phyloP scores from a whole-genome alignment of 441 rosid genomes.

The Eruca vesicaria region DNA sequence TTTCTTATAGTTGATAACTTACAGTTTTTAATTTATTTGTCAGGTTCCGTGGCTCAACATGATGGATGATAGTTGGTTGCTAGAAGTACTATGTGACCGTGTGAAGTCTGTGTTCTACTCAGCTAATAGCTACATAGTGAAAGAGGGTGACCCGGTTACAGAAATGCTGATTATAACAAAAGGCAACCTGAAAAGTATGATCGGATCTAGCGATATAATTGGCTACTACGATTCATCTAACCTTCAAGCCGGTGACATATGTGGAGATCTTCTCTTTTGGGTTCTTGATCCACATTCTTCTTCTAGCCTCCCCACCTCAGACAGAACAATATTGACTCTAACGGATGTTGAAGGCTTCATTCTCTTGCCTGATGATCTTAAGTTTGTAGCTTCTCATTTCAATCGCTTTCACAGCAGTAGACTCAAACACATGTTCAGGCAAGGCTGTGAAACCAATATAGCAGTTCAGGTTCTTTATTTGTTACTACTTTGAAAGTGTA shows the following conservation, averaged over 20 bases:
- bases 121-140: conserved; percentile 35
- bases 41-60: conserved; percentile 41
- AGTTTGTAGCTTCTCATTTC: conserved; percentile 53
- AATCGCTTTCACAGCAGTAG: neutral
- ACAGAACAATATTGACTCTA: conserved; percentile 31
- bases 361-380: conserved; percentile 43
- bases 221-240: neutral
- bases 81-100: conserved; percentile 47
- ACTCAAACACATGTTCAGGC: neutral
- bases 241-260: conserved; percentile 40
- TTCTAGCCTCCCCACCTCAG: conserved; percentile 34
- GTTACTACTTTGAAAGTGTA: neutral
- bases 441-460: neutral
- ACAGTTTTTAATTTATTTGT: neutral
- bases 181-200: conserved; percentile 30
- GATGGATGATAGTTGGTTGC: conserved; percentile 41
- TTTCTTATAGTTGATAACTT: neutral
- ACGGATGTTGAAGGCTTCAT: conserved; percentile 49
- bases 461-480: neutral
- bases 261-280: conserved; percentile 55
- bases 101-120: conserved; percentile 43
- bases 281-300: conserved; percentile 45
- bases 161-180: conserved; percentile 45
- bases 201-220: neutral
- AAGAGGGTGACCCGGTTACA: conserved; percentile 43